Percentiles rank a stretch among this genome's conserved stretches.
Conservation (phyloP, 352 stramenopile genomes). For the Globisporangium abappressorium region DNA sequence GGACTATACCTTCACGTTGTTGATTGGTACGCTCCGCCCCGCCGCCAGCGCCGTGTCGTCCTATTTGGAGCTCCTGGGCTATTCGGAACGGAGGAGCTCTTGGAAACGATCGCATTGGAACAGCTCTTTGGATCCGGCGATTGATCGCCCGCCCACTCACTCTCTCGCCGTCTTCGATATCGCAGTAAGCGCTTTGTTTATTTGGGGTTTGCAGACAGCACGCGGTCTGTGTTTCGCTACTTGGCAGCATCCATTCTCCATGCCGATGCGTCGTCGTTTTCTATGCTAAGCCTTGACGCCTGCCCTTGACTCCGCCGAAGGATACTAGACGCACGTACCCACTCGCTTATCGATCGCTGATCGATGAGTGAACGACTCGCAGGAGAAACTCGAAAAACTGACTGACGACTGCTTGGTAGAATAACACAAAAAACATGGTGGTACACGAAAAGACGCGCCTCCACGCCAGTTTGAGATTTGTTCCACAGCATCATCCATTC, state of each 20-base stretch:
- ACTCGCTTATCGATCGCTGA: too few relatives aligned
- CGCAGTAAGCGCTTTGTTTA: neutral
- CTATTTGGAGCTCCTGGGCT: neutral
- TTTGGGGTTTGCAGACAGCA: neutral
- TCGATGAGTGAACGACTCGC: too few relatives aligned
- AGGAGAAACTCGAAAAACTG: too few relatives aligned
- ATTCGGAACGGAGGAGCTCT: neutral
- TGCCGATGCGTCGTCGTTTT: too few relatives aligned
- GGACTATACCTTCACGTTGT: too few relatives aligned
- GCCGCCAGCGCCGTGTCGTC: neutral
- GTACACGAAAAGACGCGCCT: slow-evolving; percentile 1
- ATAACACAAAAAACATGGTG: neutral
- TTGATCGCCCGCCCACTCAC: neutral
- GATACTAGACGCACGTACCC: too few relatives aligned
- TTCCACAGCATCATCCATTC: too few relatives aligned
- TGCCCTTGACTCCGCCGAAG: too few relatives aligned
- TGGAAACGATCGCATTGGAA: neutral
- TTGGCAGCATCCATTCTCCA: too few relatives aligned
- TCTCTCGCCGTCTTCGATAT: neutral
- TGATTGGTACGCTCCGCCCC: too few relatives aligned
- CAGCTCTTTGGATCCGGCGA: neutral
- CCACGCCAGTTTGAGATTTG: neutral
- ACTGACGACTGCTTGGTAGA: neutral
- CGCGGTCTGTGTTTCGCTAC: neutral
- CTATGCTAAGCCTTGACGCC: too few relatives aligned